Conservation (phyloP, 2,329 filamentous ascomycete genomes). For the Tolypocladium ophioglossoides region DNA sequence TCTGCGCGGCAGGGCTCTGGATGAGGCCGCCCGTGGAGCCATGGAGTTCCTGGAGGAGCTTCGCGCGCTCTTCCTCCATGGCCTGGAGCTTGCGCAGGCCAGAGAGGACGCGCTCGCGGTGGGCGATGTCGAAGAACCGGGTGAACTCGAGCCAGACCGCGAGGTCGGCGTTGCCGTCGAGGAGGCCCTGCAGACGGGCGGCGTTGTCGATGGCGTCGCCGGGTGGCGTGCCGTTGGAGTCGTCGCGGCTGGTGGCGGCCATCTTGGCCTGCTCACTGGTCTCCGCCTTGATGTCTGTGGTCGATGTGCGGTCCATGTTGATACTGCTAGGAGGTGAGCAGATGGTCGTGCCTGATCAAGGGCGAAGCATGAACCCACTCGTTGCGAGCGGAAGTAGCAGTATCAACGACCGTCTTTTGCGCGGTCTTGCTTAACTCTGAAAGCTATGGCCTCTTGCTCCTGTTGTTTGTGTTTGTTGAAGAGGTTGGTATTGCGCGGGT, state of each 20-base stretch:
- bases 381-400: neutral
- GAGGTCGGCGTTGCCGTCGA: slow-evolving; percentile 8
- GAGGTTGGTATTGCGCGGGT: neutral
- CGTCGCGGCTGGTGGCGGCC: neutral
- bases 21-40: neutral
- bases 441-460: neutral
- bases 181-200: neutral
- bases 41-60: slow-evolving; percentile 9
- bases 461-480: neutral
- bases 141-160: slow-evolving; percentile 15
- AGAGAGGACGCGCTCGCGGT: slow-evolving; percentile 8
- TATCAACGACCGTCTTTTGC: neutral
- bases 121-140: slow-evolving; percentile 10
- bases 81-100: slow-evolving; percentile 6
- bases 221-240: no score
- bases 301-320: neutral
- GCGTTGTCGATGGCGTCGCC: neutral
- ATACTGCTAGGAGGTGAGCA: neutral
- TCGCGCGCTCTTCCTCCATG: slow-evolving; percentile 10
- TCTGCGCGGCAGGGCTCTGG: neutral
- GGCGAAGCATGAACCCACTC: neutral
- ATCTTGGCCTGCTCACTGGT: neutral
- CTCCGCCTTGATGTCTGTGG: neutral
- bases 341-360: neutral
- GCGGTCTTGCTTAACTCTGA: neutral